phyloP scores from a whole-genome alignment of 192 early-diverging fungal species.

The Allomyces arbusculus region DNA sequence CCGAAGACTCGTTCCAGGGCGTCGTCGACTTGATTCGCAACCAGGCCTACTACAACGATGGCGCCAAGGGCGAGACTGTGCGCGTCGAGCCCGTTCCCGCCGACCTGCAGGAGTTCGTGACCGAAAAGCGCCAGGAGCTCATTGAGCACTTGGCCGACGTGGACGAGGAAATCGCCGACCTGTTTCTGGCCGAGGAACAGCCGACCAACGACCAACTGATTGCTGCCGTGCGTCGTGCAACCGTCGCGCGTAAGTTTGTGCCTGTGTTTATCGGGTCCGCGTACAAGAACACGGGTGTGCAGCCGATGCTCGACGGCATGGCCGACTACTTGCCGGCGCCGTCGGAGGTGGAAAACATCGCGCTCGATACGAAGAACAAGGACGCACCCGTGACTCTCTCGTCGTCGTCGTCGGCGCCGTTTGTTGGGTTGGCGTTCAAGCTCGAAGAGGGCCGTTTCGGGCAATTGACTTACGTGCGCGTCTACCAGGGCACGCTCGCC shows the following conservation, averaged over 20 bases:
- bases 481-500: constrained; percentile 79
- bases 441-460: constrained; percentile 88
- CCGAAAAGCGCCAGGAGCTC: constrained; percentile 50
- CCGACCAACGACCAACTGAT: constrained; percentile 47
- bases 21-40: constrained; percentile 76
- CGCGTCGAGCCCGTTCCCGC: constrained; percentile 49
- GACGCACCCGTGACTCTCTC: constrained; percentile 36
- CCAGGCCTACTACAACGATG: constrained; percentile 80
- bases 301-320: constrained; percentile 51
- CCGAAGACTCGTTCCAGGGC: constrained; percentile 68
- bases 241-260: constrained; percentile 56
- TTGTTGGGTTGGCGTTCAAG: constrained; percentile 72
- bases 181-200: constrained; percentile 54
- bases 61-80: constrained; percentile 55
- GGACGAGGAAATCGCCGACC: constrained; percentile 62
- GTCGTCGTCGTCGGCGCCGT: constrained; percentile 46
- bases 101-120: constrained; percentile 35
- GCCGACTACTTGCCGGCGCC: constrained; percentile 49
- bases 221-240: constrained; percentile 52
- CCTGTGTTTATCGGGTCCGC: constrained; percentile 72
- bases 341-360: constrained; percentile 46
- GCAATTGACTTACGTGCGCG: constrained; percentile 88
- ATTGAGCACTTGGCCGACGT: constrained; percentile 59
- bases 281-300: constrained; percentile 66
- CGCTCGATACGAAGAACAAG: constrained; percentile 44